Conservation (phyloP, 192 early-diverging fungal genomes). For the Coemansia sp. region DNA sequence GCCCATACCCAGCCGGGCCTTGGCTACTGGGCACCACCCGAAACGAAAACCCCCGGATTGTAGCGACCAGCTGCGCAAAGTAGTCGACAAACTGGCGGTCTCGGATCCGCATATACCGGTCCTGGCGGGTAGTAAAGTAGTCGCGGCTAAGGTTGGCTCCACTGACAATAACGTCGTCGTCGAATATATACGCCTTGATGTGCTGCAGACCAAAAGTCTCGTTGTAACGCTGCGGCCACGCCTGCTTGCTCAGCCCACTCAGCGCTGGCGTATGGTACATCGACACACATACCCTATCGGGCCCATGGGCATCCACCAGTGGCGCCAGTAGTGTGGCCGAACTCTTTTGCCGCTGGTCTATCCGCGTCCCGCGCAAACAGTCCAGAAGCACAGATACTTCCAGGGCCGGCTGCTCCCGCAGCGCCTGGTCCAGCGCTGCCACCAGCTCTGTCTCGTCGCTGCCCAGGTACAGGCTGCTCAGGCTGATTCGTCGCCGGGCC, state of each 20-base stretch:
- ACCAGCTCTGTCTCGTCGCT: conserved; percentile 70
- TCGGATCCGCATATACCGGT: conserved; percentile 79
- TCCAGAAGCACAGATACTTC: conserved; percentile 80
- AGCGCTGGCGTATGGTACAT: conserved; percentile 88
- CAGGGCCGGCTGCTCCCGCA: conserved; percentile 48
- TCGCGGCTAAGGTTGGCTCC: conserved; percentile 91
- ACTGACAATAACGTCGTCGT: conserved; percentile 69
- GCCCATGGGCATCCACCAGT: conserved; percentile 15
- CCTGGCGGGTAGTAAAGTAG: conserved; percentile 94
- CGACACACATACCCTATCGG: conserved; percentile 56
- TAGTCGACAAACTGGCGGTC: conserved; percentile 58
- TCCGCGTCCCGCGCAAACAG: conserved; percentile 77
- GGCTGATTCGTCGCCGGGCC: conserved; percentile 67
- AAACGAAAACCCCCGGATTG: conserved; percentile 64
- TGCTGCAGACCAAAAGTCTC: conserved; percentile 94
- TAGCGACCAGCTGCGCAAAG: conserved; percentile 60
- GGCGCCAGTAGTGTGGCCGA: conserved; percentile 61
- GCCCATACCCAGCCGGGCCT: conserved; percentile 1
- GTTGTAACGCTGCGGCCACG: conserved; percentile 81
- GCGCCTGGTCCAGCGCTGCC: conserved; percentile 53
- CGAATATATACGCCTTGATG: conserved; percentile 88
- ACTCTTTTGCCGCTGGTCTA: conserved; percentile 41
- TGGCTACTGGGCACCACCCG: conserved; percentile 3
- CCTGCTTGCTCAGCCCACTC: conserved; percentile 58
- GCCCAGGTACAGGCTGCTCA: conserved; percentile 90